Base-by-base conservation (phyloP, 768 basidiomycete species). In the Ephemerocybe angulata region DNA sequence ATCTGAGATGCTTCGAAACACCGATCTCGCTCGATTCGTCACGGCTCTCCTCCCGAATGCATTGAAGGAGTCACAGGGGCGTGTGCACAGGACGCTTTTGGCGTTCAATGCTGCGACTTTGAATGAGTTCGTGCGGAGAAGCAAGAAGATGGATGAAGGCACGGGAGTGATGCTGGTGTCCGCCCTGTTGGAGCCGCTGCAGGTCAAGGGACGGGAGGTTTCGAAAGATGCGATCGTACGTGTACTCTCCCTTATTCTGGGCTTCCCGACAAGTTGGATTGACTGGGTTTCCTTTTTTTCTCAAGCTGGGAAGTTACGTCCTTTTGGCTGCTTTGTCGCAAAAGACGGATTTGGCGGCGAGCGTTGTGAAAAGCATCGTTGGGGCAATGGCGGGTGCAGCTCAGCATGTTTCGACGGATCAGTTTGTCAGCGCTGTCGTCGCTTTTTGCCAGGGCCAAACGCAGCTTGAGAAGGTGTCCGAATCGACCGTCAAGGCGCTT, bases 91-190 rank as follows among this genome's bases (percentile, higher is more conserved):
- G 33, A 81, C 88, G 0, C 71, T 98, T 15, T 69, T 93, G 41
- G 85, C 85, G 1, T 98, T 98, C 72, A 90, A 92, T 67, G 81
- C 88, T 6, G 86, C 88, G 6, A 81, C 81, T 0, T 70, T 93
- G 41, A 82, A 94, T 30, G 93, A 91, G 37, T 95, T 88, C 63
- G 76, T 99, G 35, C 80, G 83, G 33, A 72, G 78, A 41, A 73
- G 67, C 30, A 78, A 85, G 52, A 59, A 65, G 3, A 63, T 90
- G 29, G 83, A 88, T 60, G 88, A 89, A 65, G 86, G 84, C 17
- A 76, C 80, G 0, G 68, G 87, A 13, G 87, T 85, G 0, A 80
- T 82, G 63, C 58, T 90, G 10, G 67, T 93, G 0, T 84, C 88
- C 5, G 82, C 86, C 1, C 65, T 86, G 15, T 65, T 90, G 17